Base-by-base conservation (phyloP, 2,329 filamentous ascomycete genomes). In the Aspergillus fumigatiaffinis region DNA sequence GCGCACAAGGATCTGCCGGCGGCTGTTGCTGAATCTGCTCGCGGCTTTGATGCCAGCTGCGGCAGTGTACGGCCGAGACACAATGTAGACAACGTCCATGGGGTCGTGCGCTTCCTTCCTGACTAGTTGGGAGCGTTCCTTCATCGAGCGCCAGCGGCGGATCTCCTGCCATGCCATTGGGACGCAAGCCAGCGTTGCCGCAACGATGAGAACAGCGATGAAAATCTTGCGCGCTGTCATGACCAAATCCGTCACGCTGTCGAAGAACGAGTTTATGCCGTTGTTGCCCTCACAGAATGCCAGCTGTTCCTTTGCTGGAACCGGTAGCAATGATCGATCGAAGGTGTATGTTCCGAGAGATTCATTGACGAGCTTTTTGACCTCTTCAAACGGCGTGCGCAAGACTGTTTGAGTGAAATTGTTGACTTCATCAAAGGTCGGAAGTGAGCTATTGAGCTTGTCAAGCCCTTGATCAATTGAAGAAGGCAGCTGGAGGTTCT, bases 241-340 rank as follows among this genome's bases (percentile, higher is more conserved):
- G n/a, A 88, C 84, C 48, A 91, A 80, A 26, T 84, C 76, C 52
- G 85, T 84, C 1, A 97, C 80, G 12, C 80, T 80, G 56, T 87
- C 79, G 73, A 99, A 99, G 79, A 97, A 97, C 62, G 87, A 81
- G 68, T 87, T 86, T 73, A 99, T 89, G 32, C 84, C 86, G 63
- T 90, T 83, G 75, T 94, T 91, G 70, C 91, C 86, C 46, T 91
- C 91, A 79, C 94, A 99, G 77, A 99, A 97, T 0, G 83, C 87
- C 53, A 99, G 80, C 41, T 86, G 79, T 73, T 95, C 83, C 77
- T 96, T 96, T 65, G 87, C 78, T 1, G 94, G 92, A 2, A 96
- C 82, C 0, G 92, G 91, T 66, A 99, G 93, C 9, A 88, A 75
- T 12, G 84, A 84, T 17, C 86, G 82, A 70, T 97, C 86, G 71